A percentile compares a stretch with the other conserved stretches of the same genome.
Conservation (phyloP, 768 basidiomycete species). For the Kwoniella dejecticola region DNA sequence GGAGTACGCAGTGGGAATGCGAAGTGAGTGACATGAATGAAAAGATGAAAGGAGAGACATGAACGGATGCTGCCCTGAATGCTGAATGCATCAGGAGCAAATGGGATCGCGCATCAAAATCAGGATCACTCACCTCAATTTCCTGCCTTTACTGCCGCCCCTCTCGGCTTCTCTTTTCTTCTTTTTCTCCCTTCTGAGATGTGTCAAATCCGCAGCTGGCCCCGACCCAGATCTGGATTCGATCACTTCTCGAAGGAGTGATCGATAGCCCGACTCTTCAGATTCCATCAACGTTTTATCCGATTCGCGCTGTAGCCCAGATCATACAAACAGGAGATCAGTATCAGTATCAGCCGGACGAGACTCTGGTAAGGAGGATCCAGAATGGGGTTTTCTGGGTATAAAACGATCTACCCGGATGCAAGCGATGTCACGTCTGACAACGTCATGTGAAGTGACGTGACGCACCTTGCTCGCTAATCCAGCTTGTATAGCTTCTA, state of each 20-base stretch:
- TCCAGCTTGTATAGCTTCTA: slow-evolving; percentile 76
- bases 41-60: too few relatives aligned
- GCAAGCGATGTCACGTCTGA: too few relatives aligned
- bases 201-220: slow-evolving; percentile 33
- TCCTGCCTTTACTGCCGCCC: slow-evolving; percentile 91
- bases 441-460: background rate
- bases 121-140: slow-evolving; percentile 67
- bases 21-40: background rate
- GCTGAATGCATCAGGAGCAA: too few relatives aligned
- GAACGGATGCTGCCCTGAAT: too few relatives aligned
- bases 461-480: slow-evolving; percentile 56
- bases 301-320: slow-evolving; percentile 22
- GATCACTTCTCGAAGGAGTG: slow-evolving; percentile 86
- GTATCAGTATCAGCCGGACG: too few relatives aligned
- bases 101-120: too few relatives aligned
- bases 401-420: too few relatives aligned
- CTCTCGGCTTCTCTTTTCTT: slow-evolving; percentile 82
- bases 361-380: too few relatives aligned
- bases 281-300: slow-evolving; percentile 42
- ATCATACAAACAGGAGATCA: too few relatives aligned
- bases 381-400: background rate
- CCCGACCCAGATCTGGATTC: slow-evolving; percentile 59
- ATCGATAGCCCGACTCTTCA: slow-evolving; percentile 69
- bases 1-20: background rate
- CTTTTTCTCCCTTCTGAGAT: slow-evolving; percentile 57